These are phyloP conservation scores for Ilyonectria sp. DNA, from an alignment of 2,329 filamentous ascomycete species.

Conservation along the genomic window DNA sequence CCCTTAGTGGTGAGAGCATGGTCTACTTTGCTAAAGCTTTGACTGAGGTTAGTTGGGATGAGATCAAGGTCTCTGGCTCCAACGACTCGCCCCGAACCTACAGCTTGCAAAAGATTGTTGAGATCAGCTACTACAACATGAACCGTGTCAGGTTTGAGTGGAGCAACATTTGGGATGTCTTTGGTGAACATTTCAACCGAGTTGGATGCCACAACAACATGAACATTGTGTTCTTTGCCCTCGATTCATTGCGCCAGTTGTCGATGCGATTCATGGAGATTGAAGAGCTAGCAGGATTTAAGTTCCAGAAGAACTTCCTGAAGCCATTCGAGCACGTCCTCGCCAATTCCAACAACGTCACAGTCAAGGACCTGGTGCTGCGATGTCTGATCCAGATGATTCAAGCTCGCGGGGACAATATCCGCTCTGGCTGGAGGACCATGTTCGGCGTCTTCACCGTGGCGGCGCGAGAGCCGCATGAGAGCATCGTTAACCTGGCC, in stretches of 20 bases:
- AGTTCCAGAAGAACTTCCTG: constrained; percentile 99
- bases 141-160: constrained; percentile 97
- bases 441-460: constrained; percentile 99
- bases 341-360: constrained; percentile 89
- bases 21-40: constrained; percentile 94
- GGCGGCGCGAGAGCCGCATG: constrained; percentile 91
- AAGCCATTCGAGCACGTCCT: constrained; percentile 99
- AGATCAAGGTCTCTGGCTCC: constrained; percentile 96
- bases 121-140: constrained; percentile 99
- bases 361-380: constrained; percentile 97
- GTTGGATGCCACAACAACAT: constrained; percentile 98
- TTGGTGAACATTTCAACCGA: constrained; percentile 98
- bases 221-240: constrained; percentile 95
- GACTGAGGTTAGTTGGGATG: constrained; percentile 98
- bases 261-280: constrained; percentile 99
- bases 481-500: constrained; percentile 95
- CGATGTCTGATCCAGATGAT: constrained; percentile 99
- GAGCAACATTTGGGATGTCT: constrained; percentile 96
- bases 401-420: constrained; percentile 95
- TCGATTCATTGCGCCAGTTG: constrained; percentile 94
- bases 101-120: constrained; percentile 97
- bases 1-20: constrained; percentile 93
- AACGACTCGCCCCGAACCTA: constrained; percentile 97
- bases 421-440: constrained; percentile 97
- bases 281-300: constrained; percentile 97